Evolutionary conservation across 345 rosid genomes (phyloP), one percentile per base, ranked within the genome.

Genomic region (Salix dunnii): DNA sequence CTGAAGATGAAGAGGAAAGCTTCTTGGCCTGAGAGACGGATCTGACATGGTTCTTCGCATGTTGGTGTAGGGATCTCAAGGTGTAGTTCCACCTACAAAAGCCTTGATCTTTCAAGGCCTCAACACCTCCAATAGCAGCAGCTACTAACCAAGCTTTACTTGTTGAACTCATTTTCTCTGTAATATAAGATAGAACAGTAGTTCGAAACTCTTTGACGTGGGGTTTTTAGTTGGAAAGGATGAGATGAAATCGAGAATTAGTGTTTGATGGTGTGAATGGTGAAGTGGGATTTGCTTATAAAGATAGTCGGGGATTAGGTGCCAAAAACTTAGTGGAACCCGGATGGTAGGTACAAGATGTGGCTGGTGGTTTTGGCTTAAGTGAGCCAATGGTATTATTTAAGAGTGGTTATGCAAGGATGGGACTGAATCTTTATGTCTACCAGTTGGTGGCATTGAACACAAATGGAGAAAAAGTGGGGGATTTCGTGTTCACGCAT

Each of bases 81-180:
- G 79, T 46, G 18, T 64, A 65, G 70, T 87, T 84, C 87, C 87
- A 79, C 55, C 88, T 79, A 67, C 79, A 83, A 62, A 82, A 74
- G 0, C 86, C 86, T 40, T 85, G 86, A 27, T 87, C 86, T 70
- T 85, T 85, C 46, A 84, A 25, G 4, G 83, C 87, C 76, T 82
- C 88, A 13, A 84, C 84, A 7, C 77, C 88, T 33, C 74, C 84
- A 6, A 82, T 62, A 48, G 82, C 78, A 12, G 83, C 80, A 9
- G 86, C 86, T 0, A 76, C 87, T 3, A 60, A 33, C 84, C 88
- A 85, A 20, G 90, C 83, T 76, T 75, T 82, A 72, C 85, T 78
- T 40, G 74, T 67, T 7, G 77, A 77, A 62, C 73, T 80, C 88
- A 84, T 84, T 61, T 77, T 73, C 11, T 3, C 1, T 7, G 49